Evolutionary conservation across 108 stramenopile species (phyloP).

Genomic region (Pinguiococcus pyrenoidosus): DNA sequence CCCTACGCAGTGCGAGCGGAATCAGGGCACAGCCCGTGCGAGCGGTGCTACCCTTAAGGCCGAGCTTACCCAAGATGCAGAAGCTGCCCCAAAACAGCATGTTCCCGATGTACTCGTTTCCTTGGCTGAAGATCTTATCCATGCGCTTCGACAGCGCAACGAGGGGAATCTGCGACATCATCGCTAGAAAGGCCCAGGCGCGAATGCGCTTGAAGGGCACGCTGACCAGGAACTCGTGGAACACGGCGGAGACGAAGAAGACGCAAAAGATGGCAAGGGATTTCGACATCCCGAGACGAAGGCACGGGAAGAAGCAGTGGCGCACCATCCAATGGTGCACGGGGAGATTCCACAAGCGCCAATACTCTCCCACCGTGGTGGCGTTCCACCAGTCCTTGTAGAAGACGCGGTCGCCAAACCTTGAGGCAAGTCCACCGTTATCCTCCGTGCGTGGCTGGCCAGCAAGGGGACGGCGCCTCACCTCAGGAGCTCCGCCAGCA

Average conservation of each 20-base stretch:
- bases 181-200: conserved; percentile 65
- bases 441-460: too few species aligned
- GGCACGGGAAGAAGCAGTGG: conserved; percentile 72
- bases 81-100: conserved; percentile 30
- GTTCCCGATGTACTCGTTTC: conserved; percentile 13
- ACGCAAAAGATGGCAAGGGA: conserved; percentile 53
- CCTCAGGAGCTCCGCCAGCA: conserved; percentile 75
- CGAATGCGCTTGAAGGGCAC: conserved; percentile 70
- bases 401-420: conserved; percentile 78
- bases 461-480: too few species aligned
- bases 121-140: conserved; percentile 19
- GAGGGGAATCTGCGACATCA: conserved; percentile 79
- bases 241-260: conserved; percentile 69
- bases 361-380: conserved; percentile 63
- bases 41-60: too few species aligned
- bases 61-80: too few species aligned
- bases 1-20: too few species aligned
- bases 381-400: conserved; percentile 67
- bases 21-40: too few species aligned
- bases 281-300: conserved; percentile 55
- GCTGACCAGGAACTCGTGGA: conserved; percentile 76
- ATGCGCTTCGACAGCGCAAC: conserved; percentile 58
- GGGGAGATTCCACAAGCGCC: conserved; percentile 84
- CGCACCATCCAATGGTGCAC: conserved; percentile 85
- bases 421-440: not conserved